Conservation (phyloP, 208 protist genomes). For the Trypanosoma mega region DNA sequence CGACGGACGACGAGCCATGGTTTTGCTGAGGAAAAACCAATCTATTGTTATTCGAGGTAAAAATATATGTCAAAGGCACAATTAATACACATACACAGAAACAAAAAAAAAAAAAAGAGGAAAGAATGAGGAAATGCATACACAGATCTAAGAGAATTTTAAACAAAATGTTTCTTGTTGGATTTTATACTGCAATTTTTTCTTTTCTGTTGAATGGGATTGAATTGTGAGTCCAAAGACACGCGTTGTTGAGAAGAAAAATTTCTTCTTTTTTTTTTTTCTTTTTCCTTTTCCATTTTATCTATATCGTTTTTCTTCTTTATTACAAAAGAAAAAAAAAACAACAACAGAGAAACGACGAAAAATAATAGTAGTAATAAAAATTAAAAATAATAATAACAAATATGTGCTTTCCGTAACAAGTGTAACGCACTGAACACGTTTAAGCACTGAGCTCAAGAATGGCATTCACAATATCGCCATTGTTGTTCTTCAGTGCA, state of each 20-base stretch:
- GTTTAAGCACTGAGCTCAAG: slow-evolving; percentile 82
- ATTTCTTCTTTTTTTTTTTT: slow-evolving; percentile 11
- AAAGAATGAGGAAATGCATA: background rate
- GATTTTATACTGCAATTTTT: background rate
- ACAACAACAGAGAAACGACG: background rate
- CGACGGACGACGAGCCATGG: slow-evolving; percentile 55
- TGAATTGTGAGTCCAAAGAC: too few relatives aligned
- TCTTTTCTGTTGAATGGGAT: too few relatives aligned
- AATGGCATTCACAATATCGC: slow-evolving; percentile 88
- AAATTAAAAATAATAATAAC: too few relatives aligned
- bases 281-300: background rate
- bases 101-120: slow-evolving; percentile 4
- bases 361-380: too few relatives aligned
- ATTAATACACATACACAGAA: slow-evolving; percentile 14
- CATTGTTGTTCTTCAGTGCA: slow-evolving; percentile 85
- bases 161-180: background rate
- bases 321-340: slow-evolving; percentile 2
- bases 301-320: background rate
- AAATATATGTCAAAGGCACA: background rate
- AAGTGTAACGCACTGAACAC: too few relatives aligned
- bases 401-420: too few relatives aligned
- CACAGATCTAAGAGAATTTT: background rate
- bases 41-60: background rate
- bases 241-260: too few relatives aligned
- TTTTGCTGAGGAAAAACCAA: slow-evolving; percentile 20